Evolutionary conservation across 2,329 filamentous ascomycete genomes (phyloP), one percentile per base, ranked within the genome.

Genomic region (Chrysoporthe deuterocubensis): DNA sequence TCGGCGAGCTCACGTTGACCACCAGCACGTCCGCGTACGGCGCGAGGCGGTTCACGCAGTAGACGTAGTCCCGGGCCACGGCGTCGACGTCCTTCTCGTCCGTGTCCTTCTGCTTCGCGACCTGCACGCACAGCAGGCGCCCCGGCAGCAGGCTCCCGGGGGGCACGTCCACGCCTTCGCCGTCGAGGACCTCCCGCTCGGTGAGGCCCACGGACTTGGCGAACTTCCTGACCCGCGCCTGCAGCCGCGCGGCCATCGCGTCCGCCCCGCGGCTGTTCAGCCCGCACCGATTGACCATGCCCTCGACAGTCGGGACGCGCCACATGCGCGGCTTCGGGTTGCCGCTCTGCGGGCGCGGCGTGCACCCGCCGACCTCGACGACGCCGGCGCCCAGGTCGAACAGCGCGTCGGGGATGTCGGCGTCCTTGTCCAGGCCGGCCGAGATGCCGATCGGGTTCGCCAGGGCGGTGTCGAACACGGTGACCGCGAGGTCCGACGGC

Each of bases 21-120:
- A 98, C 95, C n/a, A 99, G 82, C 46, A 99, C 91, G 75, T 99
- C 96, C 13, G 96, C 94, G 76, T 97, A 99, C 62, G 86, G 90
- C 4, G 91, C 96, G 48, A 99, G 82, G 58, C 90, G 86, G 65
- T 91, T 84, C 3, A 97, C 94, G 74, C 95, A 97, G 78, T 92
- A 92, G n/a, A 96, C 92, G 76, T 98, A 97, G 76, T 90, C 88
- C 73, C 91, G 87, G 34, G 87, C 85, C 62, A 98, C 91, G 43
- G 94, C 94, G 54, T 91, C 87, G 69, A 97, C 90, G 76, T 98
- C 93, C 60, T 85, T 84, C 76, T 96, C 94, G 26, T 93, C 89
- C 0, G 96, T 99, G 59, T 88, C 85, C 83, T 97, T 98, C 82
- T 98, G 98, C 88, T 99, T 99, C 63, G 95, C 94, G 54, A 98